Base-by-base conservation (phyloP, 2,329 filamentous ascomycete species). In the Ascochyta rabiei region DNA sequence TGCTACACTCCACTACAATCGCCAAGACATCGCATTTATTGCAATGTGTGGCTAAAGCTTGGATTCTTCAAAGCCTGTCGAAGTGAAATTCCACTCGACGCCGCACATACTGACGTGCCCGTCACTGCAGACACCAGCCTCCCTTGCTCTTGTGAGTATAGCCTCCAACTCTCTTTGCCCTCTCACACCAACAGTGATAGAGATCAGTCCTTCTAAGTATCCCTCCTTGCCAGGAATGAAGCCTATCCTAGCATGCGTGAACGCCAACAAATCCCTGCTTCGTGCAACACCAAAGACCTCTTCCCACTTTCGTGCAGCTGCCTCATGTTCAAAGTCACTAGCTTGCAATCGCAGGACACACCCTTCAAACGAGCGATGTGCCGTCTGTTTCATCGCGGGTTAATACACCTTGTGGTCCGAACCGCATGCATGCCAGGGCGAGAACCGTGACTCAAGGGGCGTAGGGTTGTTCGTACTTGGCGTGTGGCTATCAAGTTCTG, bases 401-500 rank as follows among this genome's bases (percentile, higher is more conserved):
- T 62, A 70, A 54, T 79, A 79, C 2, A 35, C 53, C 13, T 64
- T 51, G 54, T 76, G 70, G 31, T 76, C 65, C 2, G 66, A 51
- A 0, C 78, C 78, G 46, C 74, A 78, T 0, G 77, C 74, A 60
- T 80, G 77, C 78, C 78, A 81, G 1, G 75, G 77, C 9, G 75
- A 76, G 62, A 78, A 79, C 3, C 65, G 65, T 5, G 71, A 63
- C 34, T 60, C 59, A 2, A 80, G 53, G 0, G 77, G 77, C n/a
- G 66, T 70, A 1, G 74, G 73, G 45, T 78, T 77, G 18, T 62
- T 58, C 2, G 66, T 51, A 15, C 63, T 68, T 1, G 70, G 57
- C 6, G 57, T 40, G 44, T 79, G 76, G 19, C 75, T 77, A 58
- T 79, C 76, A 19, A 79, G 70, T 60, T 79, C 76, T 3, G 76